Percentiles rank a stretch among this genome's conserved stretches.
These are phyloP conservation scores for Lolium rigidum DNA, from an alignment of 176 grass and related monocot species.

Conservation along the genomic window DNA sequence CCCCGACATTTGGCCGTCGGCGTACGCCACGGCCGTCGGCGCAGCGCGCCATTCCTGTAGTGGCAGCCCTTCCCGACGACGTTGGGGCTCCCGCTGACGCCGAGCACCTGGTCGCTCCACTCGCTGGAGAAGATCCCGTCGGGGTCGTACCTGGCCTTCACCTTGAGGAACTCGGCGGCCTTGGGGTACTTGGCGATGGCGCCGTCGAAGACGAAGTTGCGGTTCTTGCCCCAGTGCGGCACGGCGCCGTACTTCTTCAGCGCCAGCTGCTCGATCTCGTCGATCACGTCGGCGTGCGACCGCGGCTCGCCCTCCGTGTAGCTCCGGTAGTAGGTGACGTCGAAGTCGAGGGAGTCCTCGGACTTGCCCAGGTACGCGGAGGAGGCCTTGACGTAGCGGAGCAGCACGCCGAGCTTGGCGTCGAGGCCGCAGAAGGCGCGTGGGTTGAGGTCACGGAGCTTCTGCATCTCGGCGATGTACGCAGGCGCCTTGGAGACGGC, in stretches of 20 bases:
- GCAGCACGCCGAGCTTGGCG: constrained; percentile 47
- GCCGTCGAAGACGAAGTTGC: constrained; percentile 63
- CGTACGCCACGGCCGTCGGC: too few relatives aligned
- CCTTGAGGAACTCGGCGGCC: constrained; percentile 41
- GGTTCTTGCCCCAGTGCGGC: constrained; percentile 84
- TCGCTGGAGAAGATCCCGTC: constrained; percentile 76
- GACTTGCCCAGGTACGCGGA: constrained; percentile 62
- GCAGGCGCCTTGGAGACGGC: constrained; percentile 22
- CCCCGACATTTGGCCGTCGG: too few relatives aligned
- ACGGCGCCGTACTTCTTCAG: constrained; percentile 55
- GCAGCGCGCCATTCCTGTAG: too few relatives aligned
- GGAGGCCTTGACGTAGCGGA: constrained; percentile 56
- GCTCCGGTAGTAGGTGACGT: constrained; percentile 63
- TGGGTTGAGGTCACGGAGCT: constrained; percentile 55
- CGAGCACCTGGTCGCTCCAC: constrained; percentile 76
- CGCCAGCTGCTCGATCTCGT: constrained; percentile 64
- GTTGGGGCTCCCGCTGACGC: constrained; percentile 38
- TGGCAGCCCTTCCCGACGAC: constrained; percentile 35
- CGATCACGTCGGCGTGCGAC: constrained; percentile 37
- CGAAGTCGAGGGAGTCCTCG: constrained; percentile 52
- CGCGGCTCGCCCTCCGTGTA: constrained; percentile 8
- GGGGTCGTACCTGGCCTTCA: constrained; percentile 47
- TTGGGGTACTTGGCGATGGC: constrained; percentile 35
- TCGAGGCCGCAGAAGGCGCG: constrained; percentile 50
- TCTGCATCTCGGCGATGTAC: constrained; percentile 47